Base-by-base conservation (phyloP, 2,329 filamentous ascomycete species). In the Ascochyta pisi region DNA sequence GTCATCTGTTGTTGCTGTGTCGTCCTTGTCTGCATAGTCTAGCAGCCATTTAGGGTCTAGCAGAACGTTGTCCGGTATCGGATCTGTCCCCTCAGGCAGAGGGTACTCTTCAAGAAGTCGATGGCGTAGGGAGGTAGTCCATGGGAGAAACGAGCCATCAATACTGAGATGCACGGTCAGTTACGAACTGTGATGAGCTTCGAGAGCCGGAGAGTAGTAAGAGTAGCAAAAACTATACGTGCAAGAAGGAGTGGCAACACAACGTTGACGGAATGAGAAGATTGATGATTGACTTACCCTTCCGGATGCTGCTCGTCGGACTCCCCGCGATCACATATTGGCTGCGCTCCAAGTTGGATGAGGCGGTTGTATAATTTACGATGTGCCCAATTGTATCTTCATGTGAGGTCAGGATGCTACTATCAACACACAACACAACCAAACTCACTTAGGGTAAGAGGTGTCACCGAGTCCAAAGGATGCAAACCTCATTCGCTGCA, bases 291-390 rank as follows among this genome's bases (percentile, higher is more conserved):
- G n/a, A 79, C 84, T 64, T 79, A 95, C 88, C 94, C 93, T 77
- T 98, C 93, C 24, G 91, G 86, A 79, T 97, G 92, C 72, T 96
- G 91, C 66, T 97, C 93, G 71, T 99, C 95, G 22, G 89, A 92
- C 76, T 99, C 95, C 12, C 91, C 95, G 34, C 88, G 82, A 37
- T 89, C 86, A 67, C 90, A 89, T 60, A 95, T 85, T 43, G 91
- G 85, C 38, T 82, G 82, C 3, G 91, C 95, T 1, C 94, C 94
- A 0, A 99, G 84, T 72, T 96, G 92, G 34, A 88, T 75, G 31
- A 99, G 80, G 15, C 95, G 86, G 66, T 92, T 94, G 67, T 92
- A 87, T 41, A 99, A 81, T 76, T 97, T 96, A 45, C 92, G 86
- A 41, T 90, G 90, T 16, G 94, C 92, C 86, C 91, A 96, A 78